Percentiles rank a stretch among this genome's conserved stretches.
These are phyloP conservation scores for Erysiphe neolycopersici DNA, from an alignment of 2,329 filamentous ascomycete species.

Conservation along the genomic window DNA sequence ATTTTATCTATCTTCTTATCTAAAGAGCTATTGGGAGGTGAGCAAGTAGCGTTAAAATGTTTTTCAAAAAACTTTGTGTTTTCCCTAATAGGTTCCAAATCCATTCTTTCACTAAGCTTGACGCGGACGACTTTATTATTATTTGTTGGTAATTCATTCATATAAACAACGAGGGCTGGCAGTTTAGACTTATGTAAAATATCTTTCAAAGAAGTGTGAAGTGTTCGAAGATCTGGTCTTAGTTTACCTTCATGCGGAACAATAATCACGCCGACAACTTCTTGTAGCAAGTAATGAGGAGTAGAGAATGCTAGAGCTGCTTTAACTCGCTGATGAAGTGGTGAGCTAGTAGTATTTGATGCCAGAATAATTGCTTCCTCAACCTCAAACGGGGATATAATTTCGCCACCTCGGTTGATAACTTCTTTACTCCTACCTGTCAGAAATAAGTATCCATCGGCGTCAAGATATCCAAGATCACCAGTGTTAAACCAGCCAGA, in stretches of 20 bases:
- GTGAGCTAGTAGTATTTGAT: conserved; percentile 17
- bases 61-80: conserved; percentile 17
- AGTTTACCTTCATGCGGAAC: conserved; percentile 20
- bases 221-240: conserved; percentile 20
- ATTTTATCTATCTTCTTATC: conserved; percentile 16
- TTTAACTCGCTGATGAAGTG: conserved; percentile 20
- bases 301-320: conserved; percentile 27
- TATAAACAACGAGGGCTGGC: conserved; percentile 24
- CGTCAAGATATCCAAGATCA: conserved; percentile 53
- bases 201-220: conserved; percentile 21
- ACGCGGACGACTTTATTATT: conserved; percentile 32
- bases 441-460: conserved; percentile 57
- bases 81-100: conserved; percentile 19
- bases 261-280: conserved; percentile 26
- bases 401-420: conserved; percentile 29
- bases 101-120: conserved; percentile 22
- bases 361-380: conserved; percentile 26
- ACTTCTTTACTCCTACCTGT: conserved; percentile 54
- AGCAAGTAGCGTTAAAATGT: conserved; percentile 24
- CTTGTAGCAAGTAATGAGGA: conserved; percentile 25
- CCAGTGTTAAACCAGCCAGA: conserved; percentile 78
- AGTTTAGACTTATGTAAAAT: conserved; percentile 26
- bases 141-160: conserved; percentile 26
- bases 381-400: conserved; percentile 32
- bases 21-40: conserved; percentile 21